These are phyloP conservation scores for Kazachstania africana DNA, from an alignment of 805 yeast species.

Conservation along the genomic window DNA sequence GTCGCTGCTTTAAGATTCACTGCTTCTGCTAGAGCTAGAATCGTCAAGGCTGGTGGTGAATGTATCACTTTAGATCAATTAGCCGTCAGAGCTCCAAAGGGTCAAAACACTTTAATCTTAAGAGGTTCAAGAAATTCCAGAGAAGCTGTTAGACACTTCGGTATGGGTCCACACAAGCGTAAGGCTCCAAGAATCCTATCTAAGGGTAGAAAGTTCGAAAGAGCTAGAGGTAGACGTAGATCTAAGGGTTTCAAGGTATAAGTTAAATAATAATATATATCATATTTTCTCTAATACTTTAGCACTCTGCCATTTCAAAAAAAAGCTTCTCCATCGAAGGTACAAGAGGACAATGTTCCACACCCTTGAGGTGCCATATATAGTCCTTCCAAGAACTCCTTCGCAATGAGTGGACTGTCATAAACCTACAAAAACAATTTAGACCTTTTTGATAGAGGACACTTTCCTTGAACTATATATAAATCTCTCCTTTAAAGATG, in stretches of 20 bases:
- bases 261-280: constrained; percentile 23
- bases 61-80: constrained; percentile 98
- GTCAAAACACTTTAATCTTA: constrained; percentile 93
- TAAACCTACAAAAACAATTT: no score
- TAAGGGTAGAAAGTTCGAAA: constrained; percentile 99
- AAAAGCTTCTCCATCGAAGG: no score
- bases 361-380: no score
- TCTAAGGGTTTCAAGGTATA: constrained; percentile 99
- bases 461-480: no score
- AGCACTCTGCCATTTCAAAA: no score
- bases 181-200: constrained; percentile 98
- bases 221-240: constrained; percentile 99
- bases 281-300: constrained; percentile 1
- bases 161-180: constrained; percentile 99
- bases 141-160: constrained; percentile 99
- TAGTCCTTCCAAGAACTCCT: no score
- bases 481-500: no score
- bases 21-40: constrained; percentile 96
- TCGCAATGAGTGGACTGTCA: no score
- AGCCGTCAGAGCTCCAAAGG: constrained; percentile 98
- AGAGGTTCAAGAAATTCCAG: constrained; percentile 99
- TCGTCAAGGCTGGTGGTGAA: constrained; percentile 98
- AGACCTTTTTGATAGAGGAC: no score
- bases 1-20: constrained; percentile 99
- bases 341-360: no score